Percentiles rank a stretch among this genome's conserved stretches.
These are phyloP conservation scores for Polygonum aviculare DNA, from an alignment of 148 eudicot species.

Conservation along the genomic window DNA sequence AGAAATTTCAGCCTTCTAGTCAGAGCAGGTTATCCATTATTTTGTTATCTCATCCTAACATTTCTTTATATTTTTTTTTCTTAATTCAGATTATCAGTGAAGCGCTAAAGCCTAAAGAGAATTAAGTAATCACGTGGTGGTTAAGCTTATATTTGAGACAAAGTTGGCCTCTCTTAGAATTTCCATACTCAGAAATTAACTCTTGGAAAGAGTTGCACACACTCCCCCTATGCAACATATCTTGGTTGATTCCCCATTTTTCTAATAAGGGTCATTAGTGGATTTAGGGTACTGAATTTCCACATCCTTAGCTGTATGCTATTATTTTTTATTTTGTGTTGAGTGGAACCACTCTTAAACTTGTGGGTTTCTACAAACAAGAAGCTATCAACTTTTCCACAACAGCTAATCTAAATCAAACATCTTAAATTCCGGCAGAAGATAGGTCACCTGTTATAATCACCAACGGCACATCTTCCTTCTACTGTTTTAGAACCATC, in stretches of 20 bases:
- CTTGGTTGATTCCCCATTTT: background rate
- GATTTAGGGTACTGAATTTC: background rate
- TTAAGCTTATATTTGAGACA: background rate
- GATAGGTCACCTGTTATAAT: conserved; percentile 50
- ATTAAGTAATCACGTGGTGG: background rate
- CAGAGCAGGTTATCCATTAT: background rate
- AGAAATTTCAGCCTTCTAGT: background rate
- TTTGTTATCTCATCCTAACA: background rate
- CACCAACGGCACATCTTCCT: conserved; percentile 88
- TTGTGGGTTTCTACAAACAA: background rate
- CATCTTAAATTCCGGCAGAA: background rate
- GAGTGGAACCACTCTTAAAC: background rate
- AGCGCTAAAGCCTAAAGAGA: background rate
- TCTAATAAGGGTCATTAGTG: background rate
- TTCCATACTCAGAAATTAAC: background rate
- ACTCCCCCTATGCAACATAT: background rate
- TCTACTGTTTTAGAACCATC: conserved; percentile 79
- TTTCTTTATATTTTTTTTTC: background rate
- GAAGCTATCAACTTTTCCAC: background rate
- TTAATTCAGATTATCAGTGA: background rate
- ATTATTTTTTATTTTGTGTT: background rate
- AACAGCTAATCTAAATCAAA: no score
- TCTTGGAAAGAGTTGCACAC: background rate
- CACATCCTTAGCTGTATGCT: background rate
- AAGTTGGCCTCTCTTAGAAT: background rate